Percentiles rank a stretch among this genome's conserved stretches.
Conservation (phyloP, 2,329 filamentous ascomycete species). For the Pestalotiopsis fici region DNA sequence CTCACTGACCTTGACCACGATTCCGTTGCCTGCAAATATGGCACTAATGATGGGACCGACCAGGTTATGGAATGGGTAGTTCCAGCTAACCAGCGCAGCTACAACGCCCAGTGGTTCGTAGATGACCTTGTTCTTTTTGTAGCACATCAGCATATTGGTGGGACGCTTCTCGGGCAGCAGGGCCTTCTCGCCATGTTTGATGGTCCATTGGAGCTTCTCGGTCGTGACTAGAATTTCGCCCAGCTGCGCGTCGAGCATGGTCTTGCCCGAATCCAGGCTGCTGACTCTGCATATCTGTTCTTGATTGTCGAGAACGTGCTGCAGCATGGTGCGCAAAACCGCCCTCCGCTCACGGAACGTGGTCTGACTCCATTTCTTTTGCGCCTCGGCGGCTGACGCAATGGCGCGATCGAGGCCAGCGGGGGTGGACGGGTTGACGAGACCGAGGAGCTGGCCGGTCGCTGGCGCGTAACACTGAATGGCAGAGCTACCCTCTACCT, state of each 20-base stretch:
- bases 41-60: conserved; percentile 88
- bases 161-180: conserved; percentile 72
- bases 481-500: conserved; percentile 63
- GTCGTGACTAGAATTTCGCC: conserved; percentile 93
- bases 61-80: conserved; percentile 95
- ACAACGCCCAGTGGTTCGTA: conserved; percentile 95
- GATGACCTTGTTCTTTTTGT: conserved; percentile 87
- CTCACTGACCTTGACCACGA: conserved; percentile 93
- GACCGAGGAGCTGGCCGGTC: conserved; percentile 80
- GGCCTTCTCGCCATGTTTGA: conserved; percentile 84
- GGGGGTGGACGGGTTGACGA: conserved; percentile 74
- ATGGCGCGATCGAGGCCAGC: conserved; percentile 80
- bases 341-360: conserved; percentile 75
- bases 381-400: conserved; percentile 71
- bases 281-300: conserved; percentile 82
- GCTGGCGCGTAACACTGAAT: conserved; percentile 90
- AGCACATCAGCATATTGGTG: conserved; percentile 90
- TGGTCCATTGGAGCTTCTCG: conserved; percentile 94
- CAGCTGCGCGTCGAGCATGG: conserved; percentile 88
- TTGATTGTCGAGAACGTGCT: conserved; percentile 85
- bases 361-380: conserved; percentile 75
- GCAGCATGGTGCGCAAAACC: conserved; percentile 79
- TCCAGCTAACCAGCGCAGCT: conserved; percentile 93
- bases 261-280: conserved; percentile 93
- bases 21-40: conserved; percentile 87